A percentile compares a stretch with the other conserved stretches of the same genome.
Conservation (phyloP, 345 rosid genomes). For the Luvunga scandens region DNA sequence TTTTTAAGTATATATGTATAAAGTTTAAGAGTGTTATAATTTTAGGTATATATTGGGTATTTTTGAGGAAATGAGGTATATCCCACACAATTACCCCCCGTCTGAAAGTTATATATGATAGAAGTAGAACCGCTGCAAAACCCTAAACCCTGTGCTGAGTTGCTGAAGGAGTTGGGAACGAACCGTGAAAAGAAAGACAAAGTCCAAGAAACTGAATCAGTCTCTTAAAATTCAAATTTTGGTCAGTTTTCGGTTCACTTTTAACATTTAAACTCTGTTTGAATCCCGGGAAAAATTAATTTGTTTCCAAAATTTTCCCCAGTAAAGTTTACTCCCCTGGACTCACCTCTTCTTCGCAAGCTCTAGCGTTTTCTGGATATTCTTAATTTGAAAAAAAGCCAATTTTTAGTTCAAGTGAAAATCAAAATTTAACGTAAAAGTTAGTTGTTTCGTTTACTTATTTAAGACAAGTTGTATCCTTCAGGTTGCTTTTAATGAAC, state of each 20-base stretch:
- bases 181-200: background rate
- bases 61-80: too few species aligned
- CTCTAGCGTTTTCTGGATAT: background rate
- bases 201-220: background rate
- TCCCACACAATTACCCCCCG: too few species aligned
- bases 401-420: background rate
- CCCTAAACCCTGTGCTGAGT: constrained; percentile 13
- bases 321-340: background rate
- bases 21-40: too few species aligned
- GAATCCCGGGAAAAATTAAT: background rate
- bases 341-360: background rate
- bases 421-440: background rate
- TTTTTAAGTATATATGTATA: too few species aligned
- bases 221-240: background rate
- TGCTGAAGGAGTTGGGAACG: background rate
- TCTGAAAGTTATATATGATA: background rate
- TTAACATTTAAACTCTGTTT: background rate
- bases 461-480: background rate
- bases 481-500: background rate
- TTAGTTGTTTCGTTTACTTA: background rate
- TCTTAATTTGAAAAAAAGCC: background rate
- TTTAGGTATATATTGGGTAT: too few species aligned
- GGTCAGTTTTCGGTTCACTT: background rate
- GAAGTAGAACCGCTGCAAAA: background rate
- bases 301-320: background rate